These are phyloP conservation scores for Starmerella potacharoeniae DNA, from an alignment of 805 yeast species.

Conservation along the genomic window DNA sequence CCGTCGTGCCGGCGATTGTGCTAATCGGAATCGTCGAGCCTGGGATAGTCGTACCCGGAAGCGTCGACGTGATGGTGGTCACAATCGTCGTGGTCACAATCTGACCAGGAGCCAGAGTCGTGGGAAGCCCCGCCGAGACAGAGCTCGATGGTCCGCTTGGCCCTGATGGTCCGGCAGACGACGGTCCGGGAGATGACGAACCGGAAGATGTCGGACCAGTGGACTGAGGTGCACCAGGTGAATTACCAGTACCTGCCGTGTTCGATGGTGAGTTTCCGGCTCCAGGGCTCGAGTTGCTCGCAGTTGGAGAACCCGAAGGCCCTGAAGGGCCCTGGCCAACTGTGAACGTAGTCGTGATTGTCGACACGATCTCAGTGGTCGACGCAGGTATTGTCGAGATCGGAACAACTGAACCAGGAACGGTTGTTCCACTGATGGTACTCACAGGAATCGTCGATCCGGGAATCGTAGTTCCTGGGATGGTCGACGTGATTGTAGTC, in stretches of 20 bases:
- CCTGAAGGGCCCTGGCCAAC: not conserved
- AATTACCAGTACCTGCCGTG: not conserved
- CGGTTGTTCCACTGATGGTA: not conserved
- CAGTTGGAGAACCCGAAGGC: not conserved
- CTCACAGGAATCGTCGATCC: not conserved
- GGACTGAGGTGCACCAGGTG: not conserved
- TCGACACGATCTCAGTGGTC: not conserved
- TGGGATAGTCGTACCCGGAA: constrained; percentile 10
- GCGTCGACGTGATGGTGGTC: constrained; percentile 1
- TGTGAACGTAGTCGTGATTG: not conserved
- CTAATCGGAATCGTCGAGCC: constrained; percentile 8
- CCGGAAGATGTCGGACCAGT: not conserved
- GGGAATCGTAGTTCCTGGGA: not conserved
- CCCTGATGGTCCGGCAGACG: not conserved
- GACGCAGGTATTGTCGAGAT: not conserved
- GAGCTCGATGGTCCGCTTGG: not conserved
- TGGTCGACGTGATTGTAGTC: not conserved
- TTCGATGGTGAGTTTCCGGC: not conserved
- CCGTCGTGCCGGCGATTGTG: constrained; percentile 5
- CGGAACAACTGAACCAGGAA: not conserved
- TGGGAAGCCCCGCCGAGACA: not conserved
- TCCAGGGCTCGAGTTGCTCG: not conserved
- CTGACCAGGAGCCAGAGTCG: not conserved
- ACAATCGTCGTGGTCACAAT: not conserved
- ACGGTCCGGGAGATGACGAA: not conserved